Conservation (phyloP, 345 rosid species). For the Salix purpurea region DNA sequence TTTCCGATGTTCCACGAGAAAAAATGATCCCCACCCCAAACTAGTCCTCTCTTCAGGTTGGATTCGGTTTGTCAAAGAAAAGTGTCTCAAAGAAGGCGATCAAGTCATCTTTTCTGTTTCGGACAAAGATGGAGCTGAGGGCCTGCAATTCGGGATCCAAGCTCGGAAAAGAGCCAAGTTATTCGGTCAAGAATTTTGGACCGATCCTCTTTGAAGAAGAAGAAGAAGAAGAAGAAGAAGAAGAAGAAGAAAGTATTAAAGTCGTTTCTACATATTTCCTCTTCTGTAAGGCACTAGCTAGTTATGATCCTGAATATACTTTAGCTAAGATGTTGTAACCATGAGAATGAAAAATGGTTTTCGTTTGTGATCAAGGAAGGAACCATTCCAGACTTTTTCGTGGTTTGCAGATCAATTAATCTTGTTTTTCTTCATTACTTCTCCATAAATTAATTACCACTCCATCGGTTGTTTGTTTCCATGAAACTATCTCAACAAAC, state of each 20-base stretch:
- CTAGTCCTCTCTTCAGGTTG: background rate
- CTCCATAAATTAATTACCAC: too few relatives aligned
- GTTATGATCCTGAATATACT: background rate
- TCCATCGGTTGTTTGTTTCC: background rate
- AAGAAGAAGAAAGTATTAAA: background rate
- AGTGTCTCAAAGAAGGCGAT: background rate
- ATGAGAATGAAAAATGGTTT: background rate
- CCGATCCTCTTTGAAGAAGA: background rate
- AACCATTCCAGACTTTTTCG: background rate
- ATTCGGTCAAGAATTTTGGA: background rate
- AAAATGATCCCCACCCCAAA: background rate
- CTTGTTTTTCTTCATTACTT: too few relatives aligned
- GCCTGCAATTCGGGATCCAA: background rate
- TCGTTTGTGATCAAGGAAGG: background rate
- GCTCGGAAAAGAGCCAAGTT: background rate
- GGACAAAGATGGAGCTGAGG: background rate
- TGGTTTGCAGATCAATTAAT: background rate
- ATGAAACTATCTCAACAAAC: background rate
- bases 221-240: background rate
- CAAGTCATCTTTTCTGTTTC: background rate
- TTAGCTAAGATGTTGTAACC: background rate
- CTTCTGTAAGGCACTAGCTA: background rate
- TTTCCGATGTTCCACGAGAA: background rate
- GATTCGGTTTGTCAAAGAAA: background rate
- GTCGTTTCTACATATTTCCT: too few relatives aligned